Evolutionary conservation across 192 early-diverging fungal genomes (phyloP).

Genomic region (Fimicolochytrium jonesii): DNA sequence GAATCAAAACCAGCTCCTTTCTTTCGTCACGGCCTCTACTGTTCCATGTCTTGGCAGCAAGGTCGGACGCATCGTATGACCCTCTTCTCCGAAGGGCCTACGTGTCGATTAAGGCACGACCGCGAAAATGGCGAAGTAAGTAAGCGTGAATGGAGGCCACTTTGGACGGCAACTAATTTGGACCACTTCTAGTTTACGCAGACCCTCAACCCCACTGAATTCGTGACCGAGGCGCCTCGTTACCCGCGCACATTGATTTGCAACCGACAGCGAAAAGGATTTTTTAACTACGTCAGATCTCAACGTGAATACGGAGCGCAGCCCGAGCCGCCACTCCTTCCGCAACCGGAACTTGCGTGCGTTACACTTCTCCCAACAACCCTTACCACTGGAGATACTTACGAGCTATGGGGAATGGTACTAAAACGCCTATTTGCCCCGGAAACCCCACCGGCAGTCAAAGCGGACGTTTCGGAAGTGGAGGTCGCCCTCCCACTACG

Average conservation of each 20-base stretch:
- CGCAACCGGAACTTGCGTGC: constrained; percentile 11
- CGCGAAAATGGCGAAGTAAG: constrained; percentile 10
- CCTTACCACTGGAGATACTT: constrained; percentile 2
- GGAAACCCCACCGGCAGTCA: not conserved
- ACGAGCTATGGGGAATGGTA: constrained; percentile 4
- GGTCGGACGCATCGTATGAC: not conserved
- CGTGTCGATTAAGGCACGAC: not conserved
- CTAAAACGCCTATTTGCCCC: constrained; percentile 2
- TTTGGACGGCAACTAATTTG: no score
- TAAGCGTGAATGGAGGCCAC: no score
- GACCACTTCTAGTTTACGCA: constrained; percentile 2
- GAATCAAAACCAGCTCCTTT: constrained; percentile 3
- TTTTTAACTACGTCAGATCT: not conserved
- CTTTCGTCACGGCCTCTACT: constrained; percentile 2
- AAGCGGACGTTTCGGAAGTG: not conserved
- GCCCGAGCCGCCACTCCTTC: not conserved
- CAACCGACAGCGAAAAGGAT: not conserved
- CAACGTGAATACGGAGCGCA: not conserved
- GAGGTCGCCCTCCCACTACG: not conserved
- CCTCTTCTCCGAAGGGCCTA: constrained; percentile 13
- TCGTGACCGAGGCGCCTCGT: not conserved
- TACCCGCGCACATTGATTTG: constrained; percentile 3
- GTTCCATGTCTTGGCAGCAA: not conserved
- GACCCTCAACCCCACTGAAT: not conserved
- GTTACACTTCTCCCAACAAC: constrained; percentile 9